These are phyloP conservation scores for Vickermania spadyakhi DNA, from an alignment of 208 protist species.

Conservation along the genomic window DNA sequence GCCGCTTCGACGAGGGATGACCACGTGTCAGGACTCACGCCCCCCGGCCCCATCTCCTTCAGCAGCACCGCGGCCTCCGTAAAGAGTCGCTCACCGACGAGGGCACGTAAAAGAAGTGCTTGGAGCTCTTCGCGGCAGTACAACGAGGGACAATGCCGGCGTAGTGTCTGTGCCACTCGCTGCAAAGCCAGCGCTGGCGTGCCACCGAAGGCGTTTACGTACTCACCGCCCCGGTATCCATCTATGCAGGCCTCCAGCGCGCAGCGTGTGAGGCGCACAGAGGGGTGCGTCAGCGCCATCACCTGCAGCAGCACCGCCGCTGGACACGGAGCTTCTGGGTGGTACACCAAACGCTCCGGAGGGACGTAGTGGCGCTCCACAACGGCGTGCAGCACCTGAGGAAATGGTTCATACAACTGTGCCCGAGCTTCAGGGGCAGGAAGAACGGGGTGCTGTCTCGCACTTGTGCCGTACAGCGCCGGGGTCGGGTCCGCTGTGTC, in stretches of 20 bases:
- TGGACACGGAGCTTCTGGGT: slow-evolving; percentile 54
- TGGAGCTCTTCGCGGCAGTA: slow-evolving; percentile 31
- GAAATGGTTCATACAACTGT: slow-evolving; percentile 47
- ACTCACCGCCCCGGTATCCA: neutral
- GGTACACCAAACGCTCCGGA: slow-evolving; percentile 27
- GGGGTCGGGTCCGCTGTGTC: too few species aligned
- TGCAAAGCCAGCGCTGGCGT: slow-evolving; percentile 16
- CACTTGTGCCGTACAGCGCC: neutral
- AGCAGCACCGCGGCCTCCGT: slow-evolving; percentile 32
- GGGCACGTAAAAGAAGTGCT: slow-evolving; percentile 36
- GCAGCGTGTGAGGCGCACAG: slow-evolving; percentile 22
- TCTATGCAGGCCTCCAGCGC: slow-evolving; percentile 21
- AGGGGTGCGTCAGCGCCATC: slow-evolving; percentile 36
- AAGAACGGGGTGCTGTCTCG: slow-evolving; percentile 3
- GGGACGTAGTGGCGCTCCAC: slow-evolving; percentile 38
- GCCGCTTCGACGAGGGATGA: slow-evolving; percentile 31
- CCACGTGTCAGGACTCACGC: slow-evolving; percentile 55
- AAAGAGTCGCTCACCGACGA: slow-evolving; percentile 30
- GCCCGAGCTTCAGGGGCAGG: slow-evolving; percentile 7
- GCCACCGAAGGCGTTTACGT: slow-evolving; percentile 9
- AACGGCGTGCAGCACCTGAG: slow-evolving; percentile 39
- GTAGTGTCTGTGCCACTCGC: slow-evolving; percentile 10
- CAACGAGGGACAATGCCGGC: slow-evolving; percentile 13
- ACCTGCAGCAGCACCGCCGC: slow-evolving; percentile 37
- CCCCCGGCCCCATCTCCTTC: slow-evolving; percentile 23